Base-by-base conservation (phyloP, 1,284 basidiomycete species). In the Heterobasidion occidentale region DNA sequence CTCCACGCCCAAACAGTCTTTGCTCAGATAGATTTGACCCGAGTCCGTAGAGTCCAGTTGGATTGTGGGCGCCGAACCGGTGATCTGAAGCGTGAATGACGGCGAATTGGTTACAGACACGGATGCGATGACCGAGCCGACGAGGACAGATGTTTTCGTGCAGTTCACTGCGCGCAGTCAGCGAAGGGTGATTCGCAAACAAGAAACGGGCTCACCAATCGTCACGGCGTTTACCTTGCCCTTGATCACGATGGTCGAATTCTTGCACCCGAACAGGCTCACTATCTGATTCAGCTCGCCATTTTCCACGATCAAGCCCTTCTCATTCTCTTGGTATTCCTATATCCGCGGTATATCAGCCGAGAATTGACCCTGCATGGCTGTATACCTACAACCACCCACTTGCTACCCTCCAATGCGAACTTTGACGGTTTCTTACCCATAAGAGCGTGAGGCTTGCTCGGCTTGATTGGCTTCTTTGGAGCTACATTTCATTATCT, bases 141-240 rank as follows among this genome's bases (percentile, higher is more conserved):
- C 79, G 20, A 98, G 81, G 33, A 99, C 77, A 3, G 91, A 88
- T 0, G 91, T 95, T 73, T 95, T 96, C 51, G 77, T 83, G 74
- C 94, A 97, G 67, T 92, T 92, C 53, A 94, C 93, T 95, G 64
- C 19, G 27, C 55, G 51, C 11, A 56, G 36, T 8, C 20, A 35
- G 34, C 27, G 4, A 38, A 51, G 17, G 35, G 9, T 35, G 50
- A 38, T 7, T 49, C 56, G 35, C 9, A 45, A 58, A 51, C 48
- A 20, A 55, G 14, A 36, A 17, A 7, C n/a, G 35, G 27, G 34
- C 86, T 65, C 66, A 94, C 93, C 81, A 62, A 99, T 75, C 15
- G 88, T 93, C 38, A 99, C 85, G 4, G 94, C 95, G 67, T 99
- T 99, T 65, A 94, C 84, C 75, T 99, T 99, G 68, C 96, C 96